Conservation (phyloP, 2,329 filamentous ascomycete genomes). For the Arthrobotrys conoides region DNA sequence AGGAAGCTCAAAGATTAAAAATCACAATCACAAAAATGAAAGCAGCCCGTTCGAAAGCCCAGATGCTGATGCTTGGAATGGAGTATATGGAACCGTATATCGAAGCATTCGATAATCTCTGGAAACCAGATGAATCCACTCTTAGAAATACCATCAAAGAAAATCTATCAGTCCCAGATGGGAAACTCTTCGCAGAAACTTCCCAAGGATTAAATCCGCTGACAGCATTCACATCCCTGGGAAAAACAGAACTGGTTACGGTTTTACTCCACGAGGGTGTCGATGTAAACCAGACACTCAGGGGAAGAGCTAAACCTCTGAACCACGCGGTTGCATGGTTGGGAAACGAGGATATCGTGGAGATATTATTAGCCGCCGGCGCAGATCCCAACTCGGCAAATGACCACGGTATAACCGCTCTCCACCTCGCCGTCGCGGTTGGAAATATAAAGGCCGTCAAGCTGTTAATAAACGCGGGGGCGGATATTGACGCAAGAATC, state of each 20-base stretch:
- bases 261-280: conserved; percentile 62
- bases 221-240: conserved; percentile 30
- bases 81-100: conserved; percentile 50
- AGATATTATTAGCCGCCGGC: conserved; percentile 66
- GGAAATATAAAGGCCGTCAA: conserved; percentile 61
- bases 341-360: conserved; percentile 64
- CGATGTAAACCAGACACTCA: conserved; percentile 47
- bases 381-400: conserved; percentile 67
- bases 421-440: conserved; percentile 57
- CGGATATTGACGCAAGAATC: conserved; percentile 35
- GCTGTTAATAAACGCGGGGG: conserved; percentile 59
- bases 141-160: conserved; percentile 14
- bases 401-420: conserved; percentile 62
- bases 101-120: conserved; percentile 40
- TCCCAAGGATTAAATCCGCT: conserved; percentile 24
- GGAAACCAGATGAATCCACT: conserved; percentile 36
- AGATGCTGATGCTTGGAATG: conserved; percentile 28
- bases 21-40: conserved; percentile 31
- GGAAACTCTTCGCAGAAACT: conserved; percentile 30
- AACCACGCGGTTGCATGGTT: conserved; percentile 62
- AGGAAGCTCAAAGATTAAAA: conserved; percentile 46
- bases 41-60: conserved; percentile 40
- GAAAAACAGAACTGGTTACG: conserved; percentile 61
- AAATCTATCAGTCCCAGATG: conserved; percentile 35
- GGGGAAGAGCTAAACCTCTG: conserved; percentile 51